phyloP scores from a whole-genome alignment of 345 rosid genomes.

The Toxicodendron radicans region DNA sequence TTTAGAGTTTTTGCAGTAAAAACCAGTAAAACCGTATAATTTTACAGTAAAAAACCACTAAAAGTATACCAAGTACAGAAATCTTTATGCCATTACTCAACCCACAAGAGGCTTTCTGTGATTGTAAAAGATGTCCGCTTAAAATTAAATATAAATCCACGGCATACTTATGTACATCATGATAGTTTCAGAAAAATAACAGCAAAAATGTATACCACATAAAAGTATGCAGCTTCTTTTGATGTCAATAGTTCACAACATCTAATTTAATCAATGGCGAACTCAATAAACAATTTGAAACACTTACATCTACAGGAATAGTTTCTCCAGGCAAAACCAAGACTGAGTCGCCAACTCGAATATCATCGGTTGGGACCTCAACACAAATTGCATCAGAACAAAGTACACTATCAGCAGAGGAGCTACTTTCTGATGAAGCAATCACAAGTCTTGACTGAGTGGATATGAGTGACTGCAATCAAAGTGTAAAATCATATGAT shows the following conservation, averaged over 20 bases:
- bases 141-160: not conserved
- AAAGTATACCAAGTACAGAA: no score
- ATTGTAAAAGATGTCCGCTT: conserved; percentile 5
- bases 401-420: conserved; percentile 61
- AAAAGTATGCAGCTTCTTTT: not conserved
- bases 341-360: conserved; percentile 82
- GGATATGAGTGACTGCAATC: conserved; percentile 79
- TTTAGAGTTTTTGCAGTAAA: not conserved
- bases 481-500: conserved; percentile 2
- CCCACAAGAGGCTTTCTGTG: not conserved
- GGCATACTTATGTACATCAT: not conserved
- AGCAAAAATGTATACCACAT: not conserved
- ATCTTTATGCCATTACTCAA: not conserved
- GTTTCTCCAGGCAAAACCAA: conserved; percentile 95
- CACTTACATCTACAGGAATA: conserved; percentile 89
- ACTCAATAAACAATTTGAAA: conserved; percentile 19
- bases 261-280: not conserved
- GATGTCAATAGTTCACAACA: not conserved
- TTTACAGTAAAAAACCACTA: not conserved
- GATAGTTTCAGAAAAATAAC: not conserved
- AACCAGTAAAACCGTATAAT: not conserved
- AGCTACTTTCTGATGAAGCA: conserved; percentile 63
- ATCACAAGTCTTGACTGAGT: conserved; percentile 86
- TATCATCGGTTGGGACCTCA: conserved; percentile 82
- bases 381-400: conserved; percentile 78